Evolutionary conservation across 192 early-diverging fungal genomes (phyloP).

Genomic region (Gonapodya sp.): DNA sequence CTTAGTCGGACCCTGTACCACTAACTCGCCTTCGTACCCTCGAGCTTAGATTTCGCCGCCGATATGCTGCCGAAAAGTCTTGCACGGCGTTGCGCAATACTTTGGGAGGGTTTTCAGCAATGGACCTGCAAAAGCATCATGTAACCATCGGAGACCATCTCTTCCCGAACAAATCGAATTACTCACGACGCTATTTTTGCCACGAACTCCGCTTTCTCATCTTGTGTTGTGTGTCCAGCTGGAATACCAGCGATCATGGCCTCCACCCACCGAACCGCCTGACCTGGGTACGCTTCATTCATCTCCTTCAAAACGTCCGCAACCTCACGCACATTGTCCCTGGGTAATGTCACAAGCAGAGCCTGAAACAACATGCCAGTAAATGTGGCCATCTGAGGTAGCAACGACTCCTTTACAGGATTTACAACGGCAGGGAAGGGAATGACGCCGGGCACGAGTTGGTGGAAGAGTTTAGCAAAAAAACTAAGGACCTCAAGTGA

Average conservation of each 20-base stretch:
- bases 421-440: conserved; percentile 15
- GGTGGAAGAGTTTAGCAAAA: conserved; percentile 15
- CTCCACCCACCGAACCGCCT: conserved; percentile 37
- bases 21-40: not conserved
- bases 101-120: not conserved
- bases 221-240: conserved; percentile 28
- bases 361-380: conserved; percentile 40
- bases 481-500: conserved; percentile 15
- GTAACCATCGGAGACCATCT: not conserved
- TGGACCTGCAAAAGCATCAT: not conserved
- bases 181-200: conserved; percentile 44
- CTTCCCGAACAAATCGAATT: not conserved
- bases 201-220: conserved; percentile 40
- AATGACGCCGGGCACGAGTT: conserved; percentile 16
- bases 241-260: conserved; percentile 31
- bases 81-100: not conserved
- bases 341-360: conserved; percentile 39
- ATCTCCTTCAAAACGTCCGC: conserved; percentile 36
- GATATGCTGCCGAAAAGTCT: not conserved
- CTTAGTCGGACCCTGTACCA: not conserved
- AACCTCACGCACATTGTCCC: conserved; percentile 44
- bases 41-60: conserved; percentile 2
- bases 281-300: conserved; percentile 32
- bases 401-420: conserved; percentile 29
- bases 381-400: conserved; percentile 27